Conservation (phyloP, 306 rosid genomes). For the Arachis hypogaea region DNA sequence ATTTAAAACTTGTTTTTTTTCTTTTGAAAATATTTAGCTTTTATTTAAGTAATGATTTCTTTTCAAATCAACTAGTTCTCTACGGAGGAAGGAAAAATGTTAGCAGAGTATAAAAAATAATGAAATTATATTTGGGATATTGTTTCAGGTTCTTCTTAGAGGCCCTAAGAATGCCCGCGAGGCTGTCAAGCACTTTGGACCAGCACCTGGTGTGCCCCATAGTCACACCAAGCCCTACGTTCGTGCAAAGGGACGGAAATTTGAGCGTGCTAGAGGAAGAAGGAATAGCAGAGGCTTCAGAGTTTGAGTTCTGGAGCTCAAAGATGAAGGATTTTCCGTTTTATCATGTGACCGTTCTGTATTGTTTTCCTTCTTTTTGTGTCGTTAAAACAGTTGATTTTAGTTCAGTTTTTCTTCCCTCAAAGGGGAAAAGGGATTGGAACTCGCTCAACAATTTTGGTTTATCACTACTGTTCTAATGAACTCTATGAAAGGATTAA, state of each 20-base stretch:
- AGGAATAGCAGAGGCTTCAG: slow-evolving; percentile 68
- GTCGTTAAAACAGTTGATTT: slow-evolving; percentile 17
- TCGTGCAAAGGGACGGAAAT: slow-evolving; percentile 56
- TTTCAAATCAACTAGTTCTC: too few relatives aligned
- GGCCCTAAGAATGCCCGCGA: slow-evolving; percentile 74
- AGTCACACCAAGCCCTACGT: slow-evolving; percentile 68
- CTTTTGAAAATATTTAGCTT: neutral
- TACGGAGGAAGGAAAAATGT: neutral
- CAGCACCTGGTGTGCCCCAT: slow-evolving; percentile 77
- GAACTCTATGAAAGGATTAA: slow-evolving; percentile 21
- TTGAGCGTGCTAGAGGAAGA: slow-evolving; percentile 62
- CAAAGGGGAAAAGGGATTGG: neutral
- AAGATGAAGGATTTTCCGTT: slow-evolving; percentile 1
- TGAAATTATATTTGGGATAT: neutral
- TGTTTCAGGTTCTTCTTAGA: slow-evolving; percentile 61
- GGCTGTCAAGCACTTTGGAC: slow-evolving; percentile 73
- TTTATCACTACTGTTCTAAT: slow-evolving; percentile 11
- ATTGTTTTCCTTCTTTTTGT: slow-evolving; percentile 15
- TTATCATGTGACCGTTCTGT: slow-evolving; percentile 4
- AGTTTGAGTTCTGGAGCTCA: slow-evolving; percentile 45
- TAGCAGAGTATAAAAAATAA: too few relatives aligned
- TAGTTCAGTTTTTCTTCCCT: slow-evolving; percentile 14
- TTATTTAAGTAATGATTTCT: neutral
- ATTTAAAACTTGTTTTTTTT: neutral
- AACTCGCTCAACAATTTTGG: slow-evolving; percentile 27